These are phyloP conservation scores for Penicillium decumbens DNA, from an alignment of 2,329 filamentous ascomycete genomes.

Conservation along the genomic window DNA sequence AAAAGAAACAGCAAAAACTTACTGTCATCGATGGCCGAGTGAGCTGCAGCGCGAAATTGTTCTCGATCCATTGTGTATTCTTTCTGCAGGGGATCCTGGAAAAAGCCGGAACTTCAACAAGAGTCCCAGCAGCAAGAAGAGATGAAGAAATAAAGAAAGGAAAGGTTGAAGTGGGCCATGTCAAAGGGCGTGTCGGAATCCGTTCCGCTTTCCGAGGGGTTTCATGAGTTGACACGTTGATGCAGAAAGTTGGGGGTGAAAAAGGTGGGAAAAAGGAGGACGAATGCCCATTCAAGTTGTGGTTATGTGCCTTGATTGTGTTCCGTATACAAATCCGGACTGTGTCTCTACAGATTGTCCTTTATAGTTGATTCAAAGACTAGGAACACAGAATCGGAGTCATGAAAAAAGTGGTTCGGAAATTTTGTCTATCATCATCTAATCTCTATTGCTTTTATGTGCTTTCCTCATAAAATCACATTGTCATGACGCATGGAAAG, in stretches of 20 bases:
- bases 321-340: too few species aligned
- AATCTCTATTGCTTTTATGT: constrained; percentile 10
- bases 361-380: too few species aligned
- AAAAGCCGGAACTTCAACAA: neutral
- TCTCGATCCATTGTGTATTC: constrained; percentile 63
- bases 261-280: too few species aligned
- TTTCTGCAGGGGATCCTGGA: neutral
- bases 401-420: neutral
- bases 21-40: constrained; percentile 79
- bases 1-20: constrained; percentile 31
- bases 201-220: neutral
- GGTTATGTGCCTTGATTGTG: too few species aligned
- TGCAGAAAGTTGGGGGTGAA: too few species aligned
- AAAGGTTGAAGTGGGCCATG: neutral
- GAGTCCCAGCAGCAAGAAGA: neutral
- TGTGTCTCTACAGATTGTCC: too few species aligned
- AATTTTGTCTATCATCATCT: constrained; percentile 12
- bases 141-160: neutral
- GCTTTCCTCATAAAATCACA: constrained; percentile 8
- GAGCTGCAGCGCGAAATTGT: constrained; percentile 72
- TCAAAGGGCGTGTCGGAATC: neutral
- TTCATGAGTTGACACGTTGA: neutral
- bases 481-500: constrained; percentile 9
- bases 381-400: too few species aligned
- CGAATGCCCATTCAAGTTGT: too few species aligned